Conservation (phyloP, 192 early-diverging fungal species). For the Backusella westeae region DNA sequence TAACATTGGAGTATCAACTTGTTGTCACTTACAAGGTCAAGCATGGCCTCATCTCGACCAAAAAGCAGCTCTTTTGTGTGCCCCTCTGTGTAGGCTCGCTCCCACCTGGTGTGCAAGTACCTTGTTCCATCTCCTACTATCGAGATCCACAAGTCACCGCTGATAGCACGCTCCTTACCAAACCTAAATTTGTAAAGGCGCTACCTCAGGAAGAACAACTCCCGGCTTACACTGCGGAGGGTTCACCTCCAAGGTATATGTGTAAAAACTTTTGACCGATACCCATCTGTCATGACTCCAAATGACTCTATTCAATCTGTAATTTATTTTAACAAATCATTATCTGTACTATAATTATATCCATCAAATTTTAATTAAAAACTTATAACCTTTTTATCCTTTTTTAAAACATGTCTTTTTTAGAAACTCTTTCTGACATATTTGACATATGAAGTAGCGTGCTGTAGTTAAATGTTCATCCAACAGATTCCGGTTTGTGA, state of each 20-base stretch:
- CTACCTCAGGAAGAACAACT: not conserved
- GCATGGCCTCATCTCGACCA: not conserved
- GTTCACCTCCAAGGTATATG: not conserved
- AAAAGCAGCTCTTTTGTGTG: not conserved
- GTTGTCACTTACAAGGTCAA: not conserved
- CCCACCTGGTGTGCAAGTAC: not conserved
- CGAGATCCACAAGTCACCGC: not conserved
- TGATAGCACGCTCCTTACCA: constrained; percentile 5
- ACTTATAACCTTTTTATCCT: too few species aligned
- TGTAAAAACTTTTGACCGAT: not conserved
- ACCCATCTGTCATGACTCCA: not conserved
- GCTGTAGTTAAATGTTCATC: not conserved
- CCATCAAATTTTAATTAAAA: too few species aligned
- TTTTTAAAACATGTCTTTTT: too few species aligned
- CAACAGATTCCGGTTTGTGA: not conserved
- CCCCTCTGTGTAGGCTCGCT: constrained; percentile 6
- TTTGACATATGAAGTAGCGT: not conserved
- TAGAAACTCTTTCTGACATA: too few species aligned
- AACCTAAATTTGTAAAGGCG: constrained; percentile 9
- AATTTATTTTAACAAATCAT: too few species aligned
- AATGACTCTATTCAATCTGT: too few species aligned
- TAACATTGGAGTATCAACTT: constrained; percentile 3
- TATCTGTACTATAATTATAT: too few species aligned
- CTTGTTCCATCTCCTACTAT: not conserved
- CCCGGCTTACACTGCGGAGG: not conserved